Evolutionary conservation across 306 rosid genomes (phyloP), one percentile per base, ranked within the genome.

Genomic region (Boehmeria nivea): DNA sequence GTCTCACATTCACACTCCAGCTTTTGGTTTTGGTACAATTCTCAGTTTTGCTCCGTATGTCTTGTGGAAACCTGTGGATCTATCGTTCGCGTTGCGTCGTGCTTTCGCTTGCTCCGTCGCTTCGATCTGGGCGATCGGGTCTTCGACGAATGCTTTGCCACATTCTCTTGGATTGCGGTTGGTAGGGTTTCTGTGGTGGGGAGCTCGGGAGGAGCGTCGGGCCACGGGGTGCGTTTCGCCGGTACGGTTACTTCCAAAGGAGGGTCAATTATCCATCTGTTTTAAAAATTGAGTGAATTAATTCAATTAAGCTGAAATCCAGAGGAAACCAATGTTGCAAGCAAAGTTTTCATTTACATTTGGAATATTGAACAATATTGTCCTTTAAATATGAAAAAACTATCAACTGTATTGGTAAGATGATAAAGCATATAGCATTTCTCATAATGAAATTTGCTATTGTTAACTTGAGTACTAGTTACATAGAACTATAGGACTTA

Each of bases 171-270:
- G 1, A 61, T 64, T 64, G 67, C 71, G 9, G 12, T 57, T 4
- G 51, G 47, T 22, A 59, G 65, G 51, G 77, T 81, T 24, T 80
- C 96, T 23, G 60, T 67, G 10, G 88, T 64, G 36, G 86, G 90
- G 44, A 87, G 95, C 72, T 93, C 99, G 10, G 95, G 99, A 56
- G 94, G 99, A 65, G 84, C 77, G 51, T 93, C 96, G 0, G 99
- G 99, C 99, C 99, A 93, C 38, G 95, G 94, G 15, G 94, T 87
- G 48, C 75, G 87, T 74, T 88, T 93, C 4, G 99, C 82, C 26
- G 95, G 88, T 46, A 88, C 82, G 0, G 86, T 93, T 63, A 93
- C 77, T 69, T 93, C 96, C 80, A 93, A 38, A 60, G 99, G 96
- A 68, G 94, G 95, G 61, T 88, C 94, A 42, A 87, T 83, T 17